Percentiles rank a stretch among this genome's conserved stretches.
Conservation (phyloP, 1,139 yeast genomes). For the Meyerozyma elateridarum region DNA sequence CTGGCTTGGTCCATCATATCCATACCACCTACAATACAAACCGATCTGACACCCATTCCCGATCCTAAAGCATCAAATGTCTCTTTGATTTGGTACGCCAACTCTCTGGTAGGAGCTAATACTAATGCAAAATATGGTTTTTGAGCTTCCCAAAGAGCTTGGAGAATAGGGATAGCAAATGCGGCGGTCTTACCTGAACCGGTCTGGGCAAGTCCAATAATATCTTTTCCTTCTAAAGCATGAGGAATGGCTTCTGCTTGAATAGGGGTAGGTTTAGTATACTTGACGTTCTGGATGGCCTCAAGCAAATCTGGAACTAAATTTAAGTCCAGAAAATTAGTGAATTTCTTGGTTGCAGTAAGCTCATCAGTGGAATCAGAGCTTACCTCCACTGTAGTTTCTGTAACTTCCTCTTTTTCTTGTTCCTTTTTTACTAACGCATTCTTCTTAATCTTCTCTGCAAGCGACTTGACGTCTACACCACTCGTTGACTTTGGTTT, state of each 20-base stretch:
- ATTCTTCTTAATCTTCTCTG: slow-evolving; percentile 50
- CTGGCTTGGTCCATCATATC: slow-evolving; percentile 97
- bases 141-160: slow-evolving; percentile 85
- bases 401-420: slow-evolving; percentile 8
- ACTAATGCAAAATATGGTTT: slow-evolving; percentile 86
- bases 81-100: slow-evolving; percentile 93
- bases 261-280: slow-evolving; percentile 77
- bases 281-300: slow-evolving; percentile 67
- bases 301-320: slow-evolving; percentile 80
- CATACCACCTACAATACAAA: slow-evolving; percentile 96
- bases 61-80: slow-evolving; percentile 93
- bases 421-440: slow-evolving; percentile 33
- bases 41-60: slow-evolving; percentile 82
- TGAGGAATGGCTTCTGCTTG: slow-evolving; percentile 90
- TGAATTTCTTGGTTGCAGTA: slow-evolving; percentile 32
- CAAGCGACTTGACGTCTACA: slow-evolving; percentile 30
- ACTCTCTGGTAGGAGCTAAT: slow-evolving; percentile 93
- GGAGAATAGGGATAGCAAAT: slow-evolving; percentile 84
- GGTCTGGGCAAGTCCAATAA: slow-evolving; percentile 78
- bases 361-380: slow-evolving; percentile 12
- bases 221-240: slow-evolving; percentile 81
- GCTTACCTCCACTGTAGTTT: slow-evolving; percentile 5
- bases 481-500: slow-evolving; percentile 10
- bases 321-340: slow-evolving; percentile 47
- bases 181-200: slow-evolving; percentile 89